Conservation (phyloP, 2,329 filamentous ascomycete genomes). For the Aspergillus luchuensis region DNA sequence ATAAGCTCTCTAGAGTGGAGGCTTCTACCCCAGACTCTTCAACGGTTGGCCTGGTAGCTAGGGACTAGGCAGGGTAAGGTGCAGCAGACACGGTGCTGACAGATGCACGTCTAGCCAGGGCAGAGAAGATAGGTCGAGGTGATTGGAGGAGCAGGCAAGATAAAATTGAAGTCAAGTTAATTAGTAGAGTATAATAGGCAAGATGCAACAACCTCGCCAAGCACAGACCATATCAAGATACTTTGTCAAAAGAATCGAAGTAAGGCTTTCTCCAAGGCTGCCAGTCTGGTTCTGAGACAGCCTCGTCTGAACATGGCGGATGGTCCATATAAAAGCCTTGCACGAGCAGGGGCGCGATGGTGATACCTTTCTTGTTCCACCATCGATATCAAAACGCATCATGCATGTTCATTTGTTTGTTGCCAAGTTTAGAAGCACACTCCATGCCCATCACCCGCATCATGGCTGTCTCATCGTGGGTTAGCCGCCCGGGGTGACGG, state of each 20-base stretch:
- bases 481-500: conserved; percentile 7
- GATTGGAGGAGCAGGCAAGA: background rate
- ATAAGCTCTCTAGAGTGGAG: background rate
- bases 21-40: background rate
- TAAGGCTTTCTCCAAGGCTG: background rate
- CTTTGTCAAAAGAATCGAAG: background rate
- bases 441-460: background rate
- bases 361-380: conserved; percentile 6
- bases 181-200: background rate
- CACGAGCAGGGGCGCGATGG: background rate
- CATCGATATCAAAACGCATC: background rate
- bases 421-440: conserved; percentile 16
- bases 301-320: background rate
- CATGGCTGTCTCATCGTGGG: too few relatives aligned
- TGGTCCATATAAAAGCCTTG: conserved; percentile 12
- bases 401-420: conserved; percentile 1
- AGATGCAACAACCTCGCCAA: background rate
- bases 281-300: background rate
- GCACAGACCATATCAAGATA: conserved; percentile 1
- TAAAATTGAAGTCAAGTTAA: background rate
- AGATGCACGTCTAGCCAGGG: background rate
- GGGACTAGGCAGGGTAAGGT: background rate
- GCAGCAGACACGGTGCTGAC: background rate
- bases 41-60: background rate
- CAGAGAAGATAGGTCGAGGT: background rate